phyloP scores from a whole-genome alignment of 2,329 filamentous ascomycete species.

The Talaromyces sp. region DNA sequence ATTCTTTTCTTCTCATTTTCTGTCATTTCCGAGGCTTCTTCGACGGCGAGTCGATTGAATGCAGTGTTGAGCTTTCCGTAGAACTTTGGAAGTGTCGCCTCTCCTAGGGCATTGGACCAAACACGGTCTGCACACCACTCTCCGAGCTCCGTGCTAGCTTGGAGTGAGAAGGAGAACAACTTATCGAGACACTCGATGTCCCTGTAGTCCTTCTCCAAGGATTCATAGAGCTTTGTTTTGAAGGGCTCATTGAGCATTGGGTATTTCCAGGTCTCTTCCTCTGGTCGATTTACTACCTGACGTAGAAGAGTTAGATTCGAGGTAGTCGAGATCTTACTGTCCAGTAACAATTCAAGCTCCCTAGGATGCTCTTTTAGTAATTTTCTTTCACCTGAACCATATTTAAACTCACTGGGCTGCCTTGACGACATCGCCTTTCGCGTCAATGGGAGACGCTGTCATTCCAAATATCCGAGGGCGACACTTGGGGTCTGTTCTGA shows the following conservation, averaged over 20 bases:
- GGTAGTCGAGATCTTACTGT: conserved; percentile 78
- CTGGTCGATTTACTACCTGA: conserved; percentile 55
- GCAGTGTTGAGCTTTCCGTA: conserved; percentile 43
- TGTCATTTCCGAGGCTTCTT: conserved; percentile 29
- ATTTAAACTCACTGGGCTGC: conserved; percentile 51
- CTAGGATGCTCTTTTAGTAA: conserved; percentile 20
- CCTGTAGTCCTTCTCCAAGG: conserved; percentile 50
- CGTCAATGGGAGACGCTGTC: conserved; percentile 93
- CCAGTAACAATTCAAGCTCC: conserved; percentile 70
- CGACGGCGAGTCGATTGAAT: not conserved
- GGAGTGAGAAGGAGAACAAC: conserved; percentile 55
- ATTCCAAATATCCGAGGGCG: conserved; percentile 85
- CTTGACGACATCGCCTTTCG: conserved; percentile 65
- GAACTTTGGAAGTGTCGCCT: conserved; percentile 58
- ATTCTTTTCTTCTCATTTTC: conserved; percentile 55
- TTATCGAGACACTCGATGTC: conserved; percentile 50
- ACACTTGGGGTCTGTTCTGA: conserved; percentile 41
- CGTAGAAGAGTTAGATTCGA: conserved; percentile 56
- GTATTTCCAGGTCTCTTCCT: conserved; percentile 55
- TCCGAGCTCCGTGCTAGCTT: conserved; percentile 64
- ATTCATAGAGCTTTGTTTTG: conserved; percentile 60
- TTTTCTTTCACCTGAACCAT: not conserved
- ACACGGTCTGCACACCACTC: conserved; percentile 79
- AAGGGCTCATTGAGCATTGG: conserved; percentile 49
- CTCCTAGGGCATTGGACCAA: conserved; percentile 66